These are phyloP conservation scores for Lactarius deliciosus DNA, from an alignment of 768 basidiomycete genomes.

Conservation along the genomic window DNA sequence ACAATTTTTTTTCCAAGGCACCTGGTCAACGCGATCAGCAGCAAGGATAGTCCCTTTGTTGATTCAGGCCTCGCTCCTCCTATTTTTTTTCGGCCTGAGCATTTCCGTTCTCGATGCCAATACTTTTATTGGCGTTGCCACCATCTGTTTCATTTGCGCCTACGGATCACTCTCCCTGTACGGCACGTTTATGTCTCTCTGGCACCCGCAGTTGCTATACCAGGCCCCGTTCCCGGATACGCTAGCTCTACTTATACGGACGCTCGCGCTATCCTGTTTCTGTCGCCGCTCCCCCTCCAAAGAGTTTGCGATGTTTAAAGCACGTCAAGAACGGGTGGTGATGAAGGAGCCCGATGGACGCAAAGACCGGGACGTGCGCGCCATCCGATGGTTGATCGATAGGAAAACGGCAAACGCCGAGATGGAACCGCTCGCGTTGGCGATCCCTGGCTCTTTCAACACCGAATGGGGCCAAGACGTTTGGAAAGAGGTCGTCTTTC, in stretches of 20 bases:
- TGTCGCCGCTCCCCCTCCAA: neutral
- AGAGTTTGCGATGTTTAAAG: neutral
- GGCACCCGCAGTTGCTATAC: neutral
- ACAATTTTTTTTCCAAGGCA: neutral
- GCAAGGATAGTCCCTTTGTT: neutral
- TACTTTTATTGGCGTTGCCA: neutral
- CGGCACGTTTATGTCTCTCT: neutral
- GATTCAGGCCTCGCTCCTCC: neutral
- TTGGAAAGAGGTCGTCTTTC: neutral
- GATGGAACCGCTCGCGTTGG: neutral
- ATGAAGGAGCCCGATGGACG: neutral
- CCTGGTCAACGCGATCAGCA: neutral
- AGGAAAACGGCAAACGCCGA: neutral
- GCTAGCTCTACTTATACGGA: neutral
- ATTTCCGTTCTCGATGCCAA: neutral
- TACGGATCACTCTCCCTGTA: neutral
- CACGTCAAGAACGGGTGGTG: neutral
- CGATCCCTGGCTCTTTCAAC: neutral
- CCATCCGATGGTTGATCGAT: neutral
- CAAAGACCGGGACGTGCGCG: neutral
- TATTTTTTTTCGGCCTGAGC: neutral
- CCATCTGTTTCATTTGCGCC: neutral
- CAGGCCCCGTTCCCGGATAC: conserved; percentile 42
- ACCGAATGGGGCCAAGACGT: neutral
- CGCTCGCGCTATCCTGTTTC: neutral